Percentiles rank a stretch among this genome's conserved stretches.
Evolutionary conservation across 805 yeast species (phyloP).

Genomic region (Cyberlindnera mrakii): DNA sequence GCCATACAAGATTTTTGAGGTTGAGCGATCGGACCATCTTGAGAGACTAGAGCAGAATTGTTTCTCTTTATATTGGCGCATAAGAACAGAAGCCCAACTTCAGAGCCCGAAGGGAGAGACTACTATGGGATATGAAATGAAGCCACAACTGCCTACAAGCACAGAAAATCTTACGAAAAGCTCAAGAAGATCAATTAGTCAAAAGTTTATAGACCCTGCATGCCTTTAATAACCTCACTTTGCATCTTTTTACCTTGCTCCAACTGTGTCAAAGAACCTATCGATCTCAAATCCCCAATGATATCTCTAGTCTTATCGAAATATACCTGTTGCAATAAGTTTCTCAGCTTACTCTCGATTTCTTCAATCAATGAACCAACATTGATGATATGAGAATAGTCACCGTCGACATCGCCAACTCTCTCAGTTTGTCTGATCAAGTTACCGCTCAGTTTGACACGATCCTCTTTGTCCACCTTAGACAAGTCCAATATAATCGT

Average conservation of each 20-base stretch:
- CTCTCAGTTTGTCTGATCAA: slow-evolving; percentile 75
- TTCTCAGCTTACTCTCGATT: slow-evolving; percentile 80
- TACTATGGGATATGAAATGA: too few relatives aligned
- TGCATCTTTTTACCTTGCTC: slow-evolving; percentile 25
- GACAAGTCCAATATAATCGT: slow-evolving; percentile 76
- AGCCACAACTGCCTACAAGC: too few relatives aligned
- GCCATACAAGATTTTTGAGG: too few relatives aligned
- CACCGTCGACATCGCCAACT: slow-evolving; percentile 6
- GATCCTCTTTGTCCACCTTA: slow-evolving; percentile 25
- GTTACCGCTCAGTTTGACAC: slow-evolving; percentile 64
- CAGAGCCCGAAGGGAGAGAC: too few relatives aligned
- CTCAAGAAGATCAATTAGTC: neutral
- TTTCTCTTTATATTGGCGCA: too few relatives aligned
- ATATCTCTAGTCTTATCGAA: slow-evolving; percentile 93
- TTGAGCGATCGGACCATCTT: too few relatives aligned
- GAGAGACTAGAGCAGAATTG: too few relatives aligned
- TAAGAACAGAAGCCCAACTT: too few relatives aligned
- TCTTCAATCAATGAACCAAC: slow-evolving; percentile 84
- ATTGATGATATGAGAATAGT: slow-evolving; percentile 61
- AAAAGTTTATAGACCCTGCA: slow-evolving; percentile 24
- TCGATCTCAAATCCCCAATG: slow-evolving; percentile 58
- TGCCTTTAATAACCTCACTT: slow-evolving; percentile 30
- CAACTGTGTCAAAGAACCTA: slow-evolving; percentile 15
- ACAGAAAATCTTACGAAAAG: too few relatives aligned
- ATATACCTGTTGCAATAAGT: slow-evolving; percentile 85